These are phyloP conservation scores for Saccharomyces hybrid DNA, from an alignment of 1,139 yeast genomes.

Conservation along the genomic window DNA sequence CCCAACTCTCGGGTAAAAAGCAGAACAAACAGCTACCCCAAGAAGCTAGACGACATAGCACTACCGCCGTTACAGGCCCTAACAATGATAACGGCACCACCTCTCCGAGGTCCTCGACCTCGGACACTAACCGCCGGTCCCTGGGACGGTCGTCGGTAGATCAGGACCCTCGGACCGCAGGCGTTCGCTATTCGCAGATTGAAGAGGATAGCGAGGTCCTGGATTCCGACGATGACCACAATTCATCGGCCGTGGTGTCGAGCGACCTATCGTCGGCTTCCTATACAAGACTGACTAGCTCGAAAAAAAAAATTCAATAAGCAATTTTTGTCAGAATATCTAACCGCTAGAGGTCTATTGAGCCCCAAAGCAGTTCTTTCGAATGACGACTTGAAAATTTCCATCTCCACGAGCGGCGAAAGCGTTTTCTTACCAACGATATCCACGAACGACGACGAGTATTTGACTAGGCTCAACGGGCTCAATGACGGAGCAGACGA, in stretches of 20 bases:
- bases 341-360: slow-evolving; percentile 26
- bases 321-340: slow-evolving; percentile 18
- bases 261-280: neutral
- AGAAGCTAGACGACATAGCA: neutral
- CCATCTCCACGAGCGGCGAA: slow-evolving; percentile 29
- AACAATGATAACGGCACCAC: neutral
- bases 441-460: slow-evolving; percentile 29
- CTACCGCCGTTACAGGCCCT: neutral
- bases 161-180: neutral
- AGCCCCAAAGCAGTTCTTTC: slow-evolving; percentile 14
- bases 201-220: slow-evolving; percentile 1
- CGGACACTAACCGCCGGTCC: neutral
- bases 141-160: neutral
- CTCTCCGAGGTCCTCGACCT: neutral
- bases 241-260: neutral
- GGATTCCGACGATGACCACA: slow-evolving; percentile 5
- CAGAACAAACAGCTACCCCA: neutral
- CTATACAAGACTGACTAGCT: neutral
- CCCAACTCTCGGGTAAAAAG: neutral
- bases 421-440: slow-evolving; percentile 29
- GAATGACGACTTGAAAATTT: slow-evolving; percentile 15
- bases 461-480: slow-evolving; percentile 26
- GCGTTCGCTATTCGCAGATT: neutral
- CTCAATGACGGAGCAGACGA: slow-evolving; percentile 13
- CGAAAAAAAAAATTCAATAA: slow-evolving; percentile 8